Base-by-base conservation (phyloP, 2,329 filamentous ascomycete species). In the Penicillium sumatraense region DNA sequence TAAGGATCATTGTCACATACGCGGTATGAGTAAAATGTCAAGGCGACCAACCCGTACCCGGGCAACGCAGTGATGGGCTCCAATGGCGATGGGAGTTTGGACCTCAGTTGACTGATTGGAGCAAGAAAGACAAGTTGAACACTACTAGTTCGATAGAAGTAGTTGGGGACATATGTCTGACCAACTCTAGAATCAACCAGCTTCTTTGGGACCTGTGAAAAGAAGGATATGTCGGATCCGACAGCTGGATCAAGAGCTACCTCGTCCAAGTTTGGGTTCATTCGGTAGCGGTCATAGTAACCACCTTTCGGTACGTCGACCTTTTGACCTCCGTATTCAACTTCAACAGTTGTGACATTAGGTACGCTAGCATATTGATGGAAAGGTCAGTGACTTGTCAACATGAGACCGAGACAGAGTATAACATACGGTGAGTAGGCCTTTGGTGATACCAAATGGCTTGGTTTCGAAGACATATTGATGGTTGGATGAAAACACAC, bases 1-100 rank as follows among this genome's bases (percentile, higher is more conserved):
- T 59, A 59, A 33, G 53, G 53, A 54, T 59, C 57, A 21, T 59
- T 59, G 20, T 59, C 57, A 23, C 57, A 59, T 27, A 59, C 35
- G 27, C 49, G 46, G 36, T 59, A 59, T 13, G 57, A 56, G 16
- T 57, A 59, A 49, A 59, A 56, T 4, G 57, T 59, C 41, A 59
- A 42, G 18, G 50, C 57, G 9, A 57, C 53, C 40, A 59, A 51
- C 7, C 57, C 57, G 29, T 59, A 59, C 1, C 57, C 53, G 11
- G 57, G 57, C 1, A 59, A 45, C 21, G 53, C 57, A 2, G 50
- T 59, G 46, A 59, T 56, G 21, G 57, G 57, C 47, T 59, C 53
- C 41, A 59, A 57, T 20, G 57, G 57, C 14, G 40, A 16, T 38
- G 57, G 57, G 23, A 59, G 57, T 45, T 57, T 59, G 9, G 46